A percentile compares a stretch with the other conserved stretches of the same genome.
phyloP scores from a whole-genome alignment of 2,329 filamentous ascomycete genomes.

The Colletotrichum tamarilloi region DNA sequence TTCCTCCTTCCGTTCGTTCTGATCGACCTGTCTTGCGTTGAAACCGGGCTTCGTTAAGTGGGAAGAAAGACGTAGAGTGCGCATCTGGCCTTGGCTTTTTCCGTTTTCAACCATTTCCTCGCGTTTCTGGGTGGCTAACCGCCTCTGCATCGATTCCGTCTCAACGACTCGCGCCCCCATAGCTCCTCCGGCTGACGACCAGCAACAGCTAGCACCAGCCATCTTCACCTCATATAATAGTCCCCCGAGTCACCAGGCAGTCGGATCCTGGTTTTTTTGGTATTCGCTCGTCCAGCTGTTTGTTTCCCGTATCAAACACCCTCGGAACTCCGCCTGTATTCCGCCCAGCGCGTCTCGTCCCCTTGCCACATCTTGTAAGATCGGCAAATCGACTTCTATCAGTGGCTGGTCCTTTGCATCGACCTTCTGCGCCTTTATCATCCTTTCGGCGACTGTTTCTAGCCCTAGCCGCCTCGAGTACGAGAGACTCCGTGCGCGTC shows the following conservation, averaged over 20 bases:
- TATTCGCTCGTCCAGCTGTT: conserved; percentile 10
- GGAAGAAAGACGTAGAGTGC: conserved; percentile 20
- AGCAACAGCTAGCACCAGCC: conserved; percentile 7
- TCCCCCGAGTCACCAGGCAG: conserved; percentile 5
- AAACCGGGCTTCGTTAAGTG: conserved; percentile 29
- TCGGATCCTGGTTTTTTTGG: background rate
- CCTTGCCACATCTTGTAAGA: conserved; percentile 1
- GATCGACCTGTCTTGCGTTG: conserved; percentile 31
- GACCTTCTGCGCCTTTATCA: background rate
- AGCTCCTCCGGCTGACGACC: conserved; percentile 1
- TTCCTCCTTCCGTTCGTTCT: conserved; percentile 30
- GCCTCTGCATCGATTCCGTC: conserved; percentile 24
- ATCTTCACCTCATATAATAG: conserved; percentile 26
- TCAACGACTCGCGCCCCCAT: conserved; percentile 21
- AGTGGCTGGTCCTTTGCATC: background rate
- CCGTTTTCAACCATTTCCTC: conserved; percentile 32
- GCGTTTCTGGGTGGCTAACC: conserved; percentile 21
- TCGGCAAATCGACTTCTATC: background rate
- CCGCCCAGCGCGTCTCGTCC: background rate
- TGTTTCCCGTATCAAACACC: background rate
- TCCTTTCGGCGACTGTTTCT: background rate
- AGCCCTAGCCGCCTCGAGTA: background rate
- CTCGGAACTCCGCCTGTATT: background rate
- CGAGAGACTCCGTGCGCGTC: conserved; percentile 1
- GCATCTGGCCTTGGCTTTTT: conserved; percentile 29